Base-by-base conservation (phyloP, 2,329 filamentous ascomycete species). In the Dryadomyces quercivorus region DNA sequence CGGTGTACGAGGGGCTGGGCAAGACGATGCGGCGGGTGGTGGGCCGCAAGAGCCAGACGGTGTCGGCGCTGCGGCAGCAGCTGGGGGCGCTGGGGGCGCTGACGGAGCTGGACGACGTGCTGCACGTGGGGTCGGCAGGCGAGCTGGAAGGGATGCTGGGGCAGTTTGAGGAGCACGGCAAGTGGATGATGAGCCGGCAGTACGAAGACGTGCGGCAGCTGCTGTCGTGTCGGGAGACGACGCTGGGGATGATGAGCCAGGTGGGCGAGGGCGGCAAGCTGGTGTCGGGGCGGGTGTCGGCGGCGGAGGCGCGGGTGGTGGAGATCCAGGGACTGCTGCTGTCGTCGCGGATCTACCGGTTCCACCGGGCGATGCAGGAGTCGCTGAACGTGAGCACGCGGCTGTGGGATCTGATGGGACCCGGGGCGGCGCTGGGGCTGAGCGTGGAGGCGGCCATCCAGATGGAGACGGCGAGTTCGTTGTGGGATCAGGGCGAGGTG, bases 401-500 rank as follows among this genome's bases (percentile, higher is more conserved):
- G 26, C 75, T 98, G n/a, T 86, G 82, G 13, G 82, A 88, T 54
- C 75, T 97, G 26, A 80, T 90, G n/a, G 66, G 74, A 6, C 73
- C 82, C 3, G 93, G 87, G 64, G 76, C 78, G 57, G 73, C 79
- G 0, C 68, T 88, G n/a, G 88, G 86, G 0, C 70, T 97, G 2
- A 79, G 83, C 55, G 81, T 96, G 47, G 85, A 90, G 63, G 86
- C 84, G 13, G 84, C 84, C 13, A 81, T 90, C 43, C 82, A 84
- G 59, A 80, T 92, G 53, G 93, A 97, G 66, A 81, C 88, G 8
- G 91, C 94, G 12, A 89, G 86, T 63, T 89, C 94, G 7, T 73
- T 98, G 1, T 98, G 93, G 92, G 89, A 94, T 58, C 86, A 95
- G 65, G 90, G 90, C 13, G 92, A 98, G 67, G 88, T 88, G 73